phyloP scores from a whole-genome alignment of 2,329 filamentous ascomycete genomes.

The Clonostachys chloroleuca region DNA sequence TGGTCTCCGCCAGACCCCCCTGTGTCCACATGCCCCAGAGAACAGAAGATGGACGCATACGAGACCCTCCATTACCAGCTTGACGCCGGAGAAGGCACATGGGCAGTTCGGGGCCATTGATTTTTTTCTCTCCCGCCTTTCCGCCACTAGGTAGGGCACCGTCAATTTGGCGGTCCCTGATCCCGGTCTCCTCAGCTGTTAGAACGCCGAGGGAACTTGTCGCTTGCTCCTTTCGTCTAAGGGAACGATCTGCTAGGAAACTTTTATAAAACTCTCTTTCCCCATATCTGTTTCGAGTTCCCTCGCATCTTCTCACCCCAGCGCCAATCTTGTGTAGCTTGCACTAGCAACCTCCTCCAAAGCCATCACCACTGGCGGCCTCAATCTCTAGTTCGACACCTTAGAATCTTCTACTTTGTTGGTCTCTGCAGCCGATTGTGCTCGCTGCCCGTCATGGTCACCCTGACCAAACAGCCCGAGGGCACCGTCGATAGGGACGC shows the following conservation, averaged over 20 bases:
- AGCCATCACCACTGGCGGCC: too few species aligned
- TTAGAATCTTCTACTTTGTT: too few species aligned
- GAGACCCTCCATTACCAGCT: neutral
- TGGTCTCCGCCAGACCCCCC: neutral
- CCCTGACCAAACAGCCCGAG: slow-evolving; percentile 9
- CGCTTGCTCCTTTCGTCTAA: too few species aligned
- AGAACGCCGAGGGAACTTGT: too few species aligned
- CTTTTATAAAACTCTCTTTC: too few species aligned
- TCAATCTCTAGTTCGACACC: too few species aligned
- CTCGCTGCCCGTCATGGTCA: slow-evolving; percentile 1
- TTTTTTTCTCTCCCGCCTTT: neutral
- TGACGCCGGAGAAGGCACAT: neutral
- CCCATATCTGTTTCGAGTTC: too few species aligned
- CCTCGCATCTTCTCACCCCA: too few species aligned
- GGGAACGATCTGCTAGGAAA: too few species aligned
- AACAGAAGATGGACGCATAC: neutral
- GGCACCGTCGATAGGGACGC: slow-evolving; percentile 32
- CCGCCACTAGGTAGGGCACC: neutral
- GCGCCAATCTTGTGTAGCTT: too few species aligned
- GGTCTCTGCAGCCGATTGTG: too few species aligned
- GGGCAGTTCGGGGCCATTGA: neutral
- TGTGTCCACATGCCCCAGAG: neutral
- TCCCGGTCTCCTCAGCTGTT: neutral
- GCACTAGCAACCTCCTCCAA: too few species aligned
- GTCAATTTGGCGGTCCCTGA: neutral